Evolutionary conservation across 345 rosid species (phyloP).

Genomic region (Punica granatum): DNA sequence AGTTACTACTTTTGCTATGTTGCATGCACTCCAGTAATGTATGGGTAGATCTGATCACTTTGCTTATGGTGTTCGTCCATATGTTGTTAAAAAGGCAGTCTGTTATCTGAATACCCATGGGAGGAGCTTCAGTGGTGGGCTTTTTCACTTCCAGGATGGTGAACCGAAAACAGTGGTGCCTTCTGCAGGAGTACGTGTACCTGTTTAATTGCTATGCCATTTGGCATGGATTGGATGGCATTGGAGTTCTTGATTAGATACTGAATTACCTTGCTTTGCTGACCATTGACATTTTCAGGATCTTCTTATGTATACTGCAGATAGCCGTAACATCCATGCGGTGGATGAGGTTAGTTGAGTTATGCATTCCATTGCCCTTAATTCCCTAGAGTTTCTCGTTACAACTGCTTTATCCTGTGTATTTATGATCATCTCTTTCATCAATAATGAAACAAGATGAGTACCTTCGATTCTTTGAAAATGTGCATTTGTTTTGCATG

Average conservation of each 20-base stretch:
- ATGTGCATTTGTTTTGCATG: too few relatives aligned
- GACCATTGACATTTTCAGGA: slow-evolving; percentile 30
- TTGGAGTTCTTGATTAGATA: neutral
- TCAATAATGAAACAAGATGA: neutral
- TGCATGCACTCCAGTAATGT: too few relatives aligned
- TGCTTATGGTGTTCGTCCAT: slow-evolving; percentile 15
- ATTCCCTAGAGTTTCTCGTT: neutral
- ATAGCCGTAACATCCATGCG: slow-evolving; percentile 67
- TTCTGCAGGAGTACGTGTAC: slow-evolving; percentile 58
- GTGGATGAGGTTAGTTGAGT: slow-evolving; percentile 67
- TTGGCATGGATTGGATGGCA: neutral
- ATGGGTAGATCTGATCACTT: neutral
- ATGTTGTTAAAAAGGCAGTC: slow-evolving; percentile 59
- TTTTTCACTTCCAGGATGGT: slow-evolving; percentile 78
- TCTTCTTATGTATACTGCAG: slow-evolving; percentile 86
- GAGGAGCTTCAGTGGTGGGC: slow-evolving; percentile 71
- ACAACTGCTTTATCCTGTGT: neutral
- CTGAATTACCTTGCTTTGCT: neutral
- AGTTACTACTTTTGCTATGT: neutral
- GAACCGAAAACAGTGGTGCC: slow-evolving; percentile 57
- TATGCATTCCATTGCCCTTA: neutral
- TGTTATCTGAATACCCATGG: slow-evolving; percentile 78
- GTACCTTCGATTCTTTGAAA: neutral
- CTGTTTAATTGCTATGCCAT: neutral
- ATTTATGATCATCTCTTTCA: neutral